Evolutionary conservation across 1,139 yeast genomes (phyloP), one percentile per base, ranked within the genome.

Genomic region (Geotrichum australiense): DNA sequence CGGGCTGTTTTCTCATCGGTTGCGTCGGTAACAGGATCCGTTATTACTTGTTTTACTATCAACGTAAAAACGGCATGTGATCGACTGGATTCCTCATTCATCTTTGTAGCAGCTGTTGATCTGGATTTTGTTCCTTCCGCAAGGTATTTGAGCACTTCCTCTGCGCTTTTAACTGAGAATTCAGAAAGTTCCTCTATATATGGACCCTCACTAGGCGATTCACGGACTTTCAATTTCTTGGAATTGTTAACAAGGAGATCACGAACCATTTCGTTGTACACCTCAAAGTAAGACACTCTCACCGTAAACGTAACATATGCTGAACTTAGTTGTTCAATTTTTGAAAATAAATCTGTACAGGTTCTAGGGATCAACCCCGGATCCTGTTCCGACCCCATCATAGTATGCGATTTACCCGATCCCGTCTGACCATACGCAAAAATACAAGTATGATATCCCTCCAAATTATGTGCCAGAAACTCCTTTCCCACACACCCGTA

Each of bases 341-440:
- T 64, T 26, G 64, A 52, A 49, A 80, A 71, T n/a, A 82, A 63
- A 49, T 75, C 78, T 33, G 64, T 54, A 37, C 82, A 71, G 2
- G 79, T 64, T 40, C 72, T 57, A 0, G 89, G 87, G 21, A 80
- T 76, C 26, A 81, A 56, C 0, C 89, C 89, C 0, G 73, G 73
- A 19, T 70, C 70, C 12, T 53, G 52, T 0, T 63, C 58, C 7
- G 58, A 52, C 0, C 89, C 89, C 79, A 79, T 76, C 87, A 81
- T 80, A 1, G 89, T 79, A 53, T 68, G 74, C 0, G 89, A 76
- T 54, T 81, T 81, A 2, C 91, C 91, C 1, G 76, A 70, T 2
- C 89, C 82, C 0, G 91, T 81, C 57, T 81, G 89, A 1, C 93
- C 93, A 53, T 82, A 64, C 0, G 91, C 89, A 53, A 82, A 67